These are phyloP conservation scores for Sporothrix pallida DNA, from an alignment of 2,329 filamentous ascomycete species.

Conservation along the genomic window DNA sequence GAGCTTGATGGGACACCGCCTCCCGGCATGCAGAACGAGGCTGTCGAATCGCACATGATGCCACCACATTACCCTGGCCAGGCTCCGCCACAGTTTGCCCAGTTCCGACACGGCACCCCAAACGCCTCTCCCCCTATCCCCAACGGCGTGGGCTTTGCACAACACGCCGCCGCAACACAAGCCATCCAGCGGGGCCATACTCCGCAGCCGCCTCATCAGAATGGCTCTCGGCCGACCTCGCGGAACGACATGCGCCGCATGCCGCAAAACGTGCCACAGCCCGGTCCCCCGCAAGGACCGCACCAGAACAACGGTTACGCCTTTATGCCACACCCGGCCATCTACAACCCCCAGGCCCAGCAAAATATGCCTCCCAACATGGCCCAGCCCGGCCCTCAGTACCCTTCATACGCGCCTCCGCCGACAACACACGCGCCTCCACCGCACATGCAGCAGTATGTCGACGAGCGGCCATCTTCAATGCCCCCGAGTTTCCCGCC, in stretches of 20 bases:
- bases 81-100: constrained; percentile 68
- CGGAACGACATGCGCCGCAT: constrained; percentile 78
- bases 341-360: constrained; percentile 73
- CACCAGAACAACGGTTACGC: constrained; percentile 69
- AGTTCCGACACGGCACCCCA: constrained; percentile 80
- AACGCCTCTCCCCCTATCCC: constrained; percentile 88
- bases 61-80: constrained; percentile 73
- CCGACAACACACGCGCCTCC: constrained; percentile 41
- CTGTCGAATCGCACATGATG: constrained; percentile 64
- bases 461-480: constrained; percentile 76
- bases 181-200: constrained; percentile 71
- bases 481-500: constrained; percentile 70
- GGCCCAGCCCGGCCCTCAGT: constrained; percentile 48
- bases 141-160: constrained; percentile 74
- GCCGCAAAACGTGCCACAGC: constrained; percentile 74
- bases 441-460: constrained; percentile 68
- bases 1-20: constrained; percentile 78
- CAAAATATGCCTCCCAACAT: constrained; percentile 50
- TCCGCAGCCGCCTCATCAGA: constrained; percentile 77
- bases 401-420: constrained; percentile 45
- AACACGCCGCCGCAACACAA: constrained; percentile 50
- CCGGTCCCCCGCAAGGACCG: constrained; percentile 46
- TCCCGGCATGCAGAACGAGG: constrained; percentile 67
- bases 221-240: constrained; percentile 77
- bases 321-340: constrained; percentile 83